phyloP scores from a whole-genome alignment of 2,329 filamentous ascomycete species.

The Stagonosporopsis tanaceti region DNA sequence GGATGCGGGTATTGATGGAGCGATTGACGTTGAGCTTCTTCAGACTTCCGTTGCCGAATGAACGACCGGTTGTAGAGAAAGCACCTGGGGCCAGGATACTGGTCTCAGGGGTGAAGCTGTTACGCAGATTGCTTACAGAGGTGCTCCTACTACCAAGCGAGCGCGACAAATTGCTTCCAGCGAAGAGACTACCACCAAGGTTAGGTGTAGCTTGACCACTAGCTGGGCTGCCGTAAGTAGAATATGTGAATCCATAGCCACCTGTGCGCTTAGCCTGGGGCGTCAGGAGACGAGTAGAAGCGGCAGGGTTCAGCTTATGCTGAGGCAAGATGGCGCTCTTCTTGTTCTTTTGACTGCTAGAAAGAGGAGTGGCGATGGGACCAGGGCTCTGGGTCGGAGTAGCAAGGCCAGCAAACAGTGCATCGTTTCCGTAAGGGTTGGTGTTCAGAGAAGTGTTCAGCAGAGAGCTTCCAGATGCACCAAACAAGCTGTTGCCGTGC shows the following conservation, averaged over 20 bases:
- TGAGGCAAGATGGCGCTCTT: conserved; percentile 82
- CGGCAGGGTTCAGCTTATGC: conserved; percentile 84
- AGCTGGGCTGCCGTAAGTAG: conserved; percentile 83
- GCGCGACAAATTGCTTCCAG: conserved; percentile 69
- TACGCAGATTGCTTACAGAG: conserved; percentile 84
- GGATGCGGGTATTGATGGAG: conserved; percentile 72
- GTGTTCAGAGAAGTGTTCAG: conserved; percentile 66
- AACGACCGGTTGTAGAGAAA: conserved; percentile 70
- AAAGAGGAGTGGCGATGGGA: conserved; percentile 88
- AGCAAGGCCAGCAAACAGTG: conserved; percentile 79
- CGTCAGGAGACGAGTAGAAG: conserved; percentile 79
- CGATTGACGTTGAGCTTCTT: conserved; percentile 95
- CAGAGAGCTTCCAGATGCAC: conserved; percentile 57
- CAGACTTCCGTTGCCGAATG: conserved; percentile 62
- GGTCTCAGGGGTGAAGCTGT: conserved; percentile 81
- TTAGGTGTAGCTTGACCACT: conserved; percentile 68
- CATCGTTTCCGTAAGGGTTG: conserved; percentile 89
- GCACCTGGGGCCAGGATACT: conserved; percentile 87
- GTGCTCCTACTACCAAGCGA: conserved; percentile 81
- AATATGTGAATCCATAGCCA: conserved; percentile 92
- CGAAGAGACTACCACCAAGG: conserved; percentile 63
- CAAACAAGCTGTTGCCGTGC: conserved; percentile 60
- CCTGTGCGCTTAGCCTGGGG: conserved; percentile 73
- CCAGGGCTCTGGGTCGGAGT: conserved; percentile 76
- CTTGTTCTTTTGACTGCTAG: conserved; percentile 76